Base-by-base conservation (phyloP, 2,329 filamentous ascomycete genomes). In the Pestalotiopsis sp. region DNA sequence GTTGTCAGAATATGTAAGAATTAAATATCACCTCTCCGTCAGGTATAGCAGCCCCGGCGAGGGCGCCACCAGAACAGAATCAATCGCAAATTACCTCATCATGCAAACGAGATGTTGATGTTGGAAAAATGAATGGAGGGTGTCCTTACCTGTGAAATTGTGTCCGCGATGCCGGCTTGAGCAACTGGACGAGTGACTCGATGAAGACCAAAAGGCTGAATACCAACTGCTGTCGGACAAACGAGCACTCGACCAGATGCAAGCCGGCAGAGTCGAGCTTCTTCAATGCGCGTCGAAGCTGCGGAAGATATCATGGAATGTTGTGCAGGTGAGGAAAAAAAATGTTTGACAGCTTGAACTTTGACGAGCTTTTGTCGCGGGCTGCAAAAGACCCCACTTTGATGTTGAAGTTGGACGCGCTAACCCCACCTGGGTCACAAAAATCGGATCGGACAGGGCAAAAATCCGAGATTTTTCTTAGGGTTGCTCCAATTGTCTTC, bases 61-160 rank as follows among this genome's bases (percentile, higher is more conserved):
- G 94, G 89, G 92, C 84, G 86, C 93, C 94, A 94, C 89, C 89
- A 84, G 84, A 81, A 81, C 81, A 83, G 86, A 88, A 92, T 98
- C 94, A 97, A 95, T 95, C 94, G 94, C 94, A 98, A 98, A 98
- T 97, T 97, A 93, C 92, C 85, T 92, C 94, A 97, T 97, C 94
- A 93, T 91, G 73, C 74, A 74, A 79, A 73, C 75, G 69, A 74
- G 68, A 76, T 69, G 57, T 58, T 22, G 71, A 68, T 68, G 55
- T 66, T 6, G 67, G 48, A 68, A 57, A 38, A 13, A 59, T 66
- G 67, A 61, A 67, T 65, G 39, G 24, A 61, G n/a, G 38, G 10
- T 22, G n/a, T 61, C 4, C 58, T 64, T 71, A 70, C 65, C 63
- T 66, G 38, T 39, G 35, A 39, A 14, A 35, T 38, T 13, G 35